These are phyloP conservation scores for Avena eriantha DNA, from an alignment of 176 grass and related monocot genomes.

Conservation along the genomic window DNA sequence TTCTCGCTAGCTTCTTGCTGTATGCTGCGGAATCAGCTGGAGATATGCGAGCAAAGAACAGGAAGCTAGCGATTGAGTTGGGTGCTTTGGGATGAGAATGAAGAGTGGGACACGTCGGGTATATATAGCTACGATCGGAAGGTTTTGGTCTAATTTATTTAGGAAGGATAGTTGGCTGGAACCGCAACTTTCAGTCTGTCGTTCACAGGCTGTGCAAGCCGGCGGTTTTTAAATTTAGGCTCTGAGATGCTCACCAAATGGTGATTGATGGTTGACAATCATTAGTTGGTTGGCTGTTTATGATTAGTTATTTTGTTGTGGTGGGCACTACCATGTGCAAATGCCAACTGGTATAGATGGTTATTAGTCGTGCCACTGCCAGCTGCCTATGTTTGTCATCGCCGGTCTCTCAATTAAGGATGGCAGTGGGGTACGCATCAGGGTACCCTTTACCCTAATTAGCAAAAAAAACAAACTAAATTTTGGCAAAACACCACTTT, in stretches of 20 bases:
- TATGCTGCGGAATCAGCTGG: neutral
- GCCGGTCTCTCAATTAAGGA: too few relatives aligned
- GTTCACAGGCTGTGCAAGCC: constrained; percentile 24
- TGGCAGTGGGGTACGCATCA: too few relatives aligned
- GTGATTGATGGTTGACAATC: neutral
- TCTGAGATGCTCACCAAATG: neutral
- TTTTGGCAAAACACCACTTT: too few relatives aligned
- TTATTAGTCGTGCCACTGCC: neutral
- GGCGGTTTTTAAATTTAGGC: neutral
- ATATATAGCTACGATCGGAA: constrained; percentile 24
- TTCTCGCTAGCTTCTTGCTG: constrained; percentile 34
- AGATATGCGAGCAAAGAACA: neutral
- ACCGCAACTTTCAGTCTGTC: neutral
- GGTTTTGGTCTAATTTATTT: neutral
- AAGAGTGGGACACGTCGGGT: neutral
- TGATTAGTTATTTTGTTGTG: neutral
- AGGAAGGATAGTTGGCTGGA: neutral
- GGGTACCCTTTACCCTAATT: too few relatives aligned
- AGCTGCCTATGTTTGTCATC: too few relatives aligned
- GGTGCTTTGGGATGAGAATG: constrained; percentile 20
- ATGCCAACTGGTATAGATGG: neutral
- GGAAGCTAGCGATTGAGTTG: constrained; percentile 29
- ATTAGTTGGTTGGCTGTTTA: neutral
- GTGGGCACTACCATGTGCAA: constrained; percentile 3
- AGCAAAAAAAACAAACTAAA: too few relatives aligned